These are phyloP conservation scores for Ormosia emarginata DNA, from an alignment of 306 rosid species.

Conservation along the genomic window DNA sequence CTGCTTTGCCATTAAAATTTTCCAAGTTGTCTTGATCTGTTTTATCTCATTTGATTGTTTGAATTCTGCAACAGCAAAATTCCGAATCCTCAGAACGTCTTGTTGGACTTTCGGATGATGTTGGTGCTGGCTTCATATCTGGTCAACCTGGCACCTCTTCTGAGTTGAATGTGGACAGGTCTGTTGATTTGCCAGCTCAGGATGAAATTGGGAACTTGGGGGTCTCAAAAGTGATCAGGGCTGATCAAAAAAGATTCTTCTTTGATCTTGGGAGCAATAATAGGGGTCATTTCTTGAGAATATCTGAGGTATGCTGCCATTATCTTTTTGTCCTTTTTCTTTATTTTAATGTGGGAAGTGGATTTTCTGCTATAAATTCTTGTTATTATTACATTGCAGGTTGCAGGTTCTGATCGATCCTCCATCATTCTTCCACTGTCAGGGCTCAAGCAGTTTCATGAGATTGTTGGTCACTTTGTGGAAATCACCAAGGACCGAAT, in stretches of 20 bases:
- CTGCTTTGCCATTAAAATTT: conserved; percentile 7
- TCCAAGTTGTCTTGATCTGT: conserved; percentile 5
- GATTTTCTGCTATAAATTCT: conserved; percentile 23
- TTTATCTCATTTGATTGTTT: conserved; percentile 31
- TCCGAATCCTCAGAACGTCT: conserved; percentile 86
- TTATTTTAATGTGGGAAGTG: conserved; percentile 5
- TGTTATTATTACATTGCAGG: conserved; percentile 55
- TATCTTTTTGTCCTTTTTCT: neutral
- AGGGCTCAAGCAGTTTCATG: conserved; percentile 96
- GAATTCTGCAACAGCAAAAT: conserved; percentile 60
- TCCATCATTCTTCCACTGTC: conserved; percentile 98
- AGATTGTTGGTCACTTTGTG: conserved; percentile 96
- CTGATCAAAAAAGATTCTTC: conserved; percentile 92
- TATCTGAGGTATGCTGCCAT: conserved; percentile 74
- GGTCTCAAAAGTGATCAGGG: conserved; percentile 94
- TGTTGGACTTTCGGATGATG: conserved; percentile 97
- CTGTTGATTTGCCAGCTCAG: conserved; percentile 80
- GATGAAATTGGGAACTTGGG: conserved; percentile 89
- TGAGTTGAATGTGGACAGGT: conserved; percentile 81
- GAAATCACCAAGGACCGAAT: conserved; percentile 94
- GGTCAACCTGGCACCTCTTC: conserved; percentile 83
- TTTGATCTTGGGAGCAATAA: conserved; percentile 98
- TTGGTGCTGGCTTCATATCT: conserved; percentile 98
- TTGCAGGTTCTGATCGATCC: conserved; percentile 97
- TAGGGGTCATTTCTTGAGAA: conserved; percentile 97